Conservation (phyloP, 305 asterid genomes). For the Solanum chacoense region DNA sequence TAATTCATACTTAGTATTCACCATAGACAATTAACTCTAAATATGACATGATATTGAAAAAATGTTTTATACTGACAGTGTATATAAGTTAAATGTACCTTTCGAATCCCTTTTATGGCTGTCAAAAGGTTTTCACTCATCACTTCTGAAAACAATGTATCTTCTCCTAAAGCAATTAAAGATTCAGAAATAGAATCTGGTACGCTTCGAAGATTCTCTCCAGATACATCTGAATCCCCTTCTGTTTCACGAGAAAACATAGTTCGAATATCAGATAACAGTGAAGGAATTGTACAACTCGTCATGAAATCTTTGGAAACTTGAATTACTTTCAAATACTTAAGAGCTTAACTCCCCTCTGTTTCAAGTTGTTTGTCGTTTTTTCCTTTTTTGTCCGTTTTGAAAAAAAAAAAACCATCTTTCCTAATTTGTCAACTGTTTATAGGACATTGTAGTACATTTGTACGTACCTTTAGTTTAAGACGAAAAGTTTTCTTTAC, state of each 20-base stretch:
- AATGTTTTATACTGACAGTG: fast-evolving
- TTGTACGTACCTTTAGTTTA: neutral
- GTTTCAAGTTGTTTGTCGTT: neutral
- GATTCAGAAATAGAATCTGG: slow-evolving; percentile 6
- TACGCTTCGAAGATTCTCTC: neutral
- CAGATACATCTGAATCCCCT: slow-evolving; percentile 36
- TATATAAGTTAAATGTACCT: slow-evolving; percentile 28
- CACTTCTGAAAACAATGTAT: slow-evolving; percentile 39
- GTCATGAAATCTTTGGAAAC: neutral
- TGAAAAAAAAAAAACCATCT: too few species aligned
- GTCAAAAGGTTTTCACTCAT: slow-evolving; percentile 63
- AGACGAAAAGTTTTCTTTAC: neutral
- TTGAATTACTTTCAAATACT: neutral
- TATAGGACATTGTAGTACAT: neutral
- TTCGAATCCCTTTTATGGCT: slow-evolving; percentile 62
- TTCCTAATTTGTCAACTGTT: neutral
- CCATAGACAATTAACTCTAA: neutral
- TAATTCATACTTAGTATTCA: neutral
- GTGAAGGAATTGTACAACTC: neutral
- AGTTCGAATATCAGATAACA: neutral
- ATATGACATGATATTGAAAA: neutral
- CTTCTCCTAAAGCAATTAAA: slow-evolving; percentile 18
- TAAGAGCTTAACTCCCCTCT: neutral
- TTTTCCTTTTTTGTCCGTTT: neutral
- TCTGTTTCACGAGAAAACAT: neutral